These are phyloP conservation scores for Furcasterigmium sp. DNA, from an alignment of 2,329 filamentous ascomycete genomes.

Conservation along the genomic window DNA sequence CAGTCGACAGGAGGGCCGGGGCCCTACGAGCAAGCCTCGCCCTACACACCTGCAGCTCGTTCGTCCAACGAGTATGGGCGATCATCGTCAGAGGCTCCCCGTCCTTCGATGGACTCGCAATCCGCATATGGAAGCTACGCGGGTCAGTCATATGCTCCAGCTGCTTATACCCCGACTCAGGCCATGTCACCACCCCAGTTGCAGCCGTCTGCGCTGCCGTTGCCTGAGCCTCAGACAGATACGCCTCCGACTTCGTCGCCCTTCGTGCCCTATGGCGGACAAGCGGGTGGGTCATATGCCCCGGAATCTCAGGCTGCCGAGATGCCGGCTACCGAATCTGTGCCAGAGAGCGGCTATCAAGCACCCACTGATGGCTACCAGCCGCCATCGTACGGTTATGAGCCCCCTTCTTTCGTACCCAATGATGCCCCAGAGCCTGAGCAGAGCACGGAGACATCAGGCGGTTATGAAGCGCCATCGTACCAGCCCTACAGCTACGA, in stretches of 20 bases:
- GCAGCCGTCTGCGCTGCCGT: neutral
- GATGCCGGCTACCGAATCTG: neutral
- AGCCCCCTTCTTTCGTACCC: constrained; percentile 35
- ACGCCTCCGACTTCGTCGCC: neutral
- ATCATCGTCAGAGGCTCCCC: constrained; percentile 17
- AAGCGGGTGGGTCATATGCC: neutral
- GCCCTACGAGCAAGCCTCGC: constrained; percentile 16
- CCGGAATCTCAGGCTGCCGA: neutral
- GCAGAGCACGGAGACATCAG: constrained; percentile 23
- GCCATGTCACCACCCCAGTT: neutral
- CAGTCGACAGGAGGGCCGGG: constrained; percentile 19
- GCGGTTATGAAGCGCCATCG: constrained; percentile 56
- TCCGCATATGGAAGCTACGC: constrained; percentile 23
- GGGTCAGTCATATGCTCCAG: constrained; percentile 24
- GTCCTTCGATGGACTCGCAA: constrained; percentile 37
- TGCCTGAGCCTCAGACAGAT: neutral
- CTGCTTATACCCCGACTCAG: neutral
- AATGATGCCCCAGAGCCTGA: constrained; percentile 21
- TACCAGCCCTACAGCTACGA: constrained; percentile 57
- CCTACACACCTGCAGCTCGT: constrained; percentile 15
- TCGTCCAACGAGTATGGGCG: constrained; percentile 12
- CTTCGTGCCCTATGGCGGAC: neutral
- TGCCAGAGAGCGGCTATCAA: neutral
- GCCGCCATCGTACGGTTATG: constrained; percentile 45
- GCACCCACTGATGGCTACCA: constrained; percentile 30